phyloP scores from a whole-genome alignment of 768 basidiomycete species.

The Lactifluus echinatus region DNA sequence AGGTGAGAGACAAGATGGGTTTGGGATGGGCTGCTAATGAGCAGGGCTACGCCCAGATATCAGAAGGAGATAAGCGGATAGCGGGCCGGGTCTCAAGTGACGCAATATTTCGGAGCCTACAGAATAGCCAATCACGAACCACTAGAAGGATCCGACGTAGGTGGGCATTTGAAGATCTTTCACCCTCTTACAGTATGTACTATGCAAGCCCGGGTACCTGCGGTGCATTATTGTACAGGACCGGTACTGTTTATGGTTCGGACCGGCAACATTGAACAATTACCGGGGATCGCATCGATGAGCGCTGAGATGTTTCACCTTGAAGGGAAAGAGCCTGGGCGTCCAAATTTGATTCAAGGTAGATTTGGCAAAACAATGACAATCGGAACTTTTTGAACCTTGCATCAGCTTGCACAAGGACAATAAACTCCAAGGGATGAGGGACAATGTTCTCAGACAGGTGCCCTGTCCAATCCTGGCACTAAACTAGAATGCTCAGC shows the following conservation, averaged over 20 bases:
- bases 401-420: background rate
- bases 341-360: background rate
- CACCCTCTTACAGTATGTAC: background rate
- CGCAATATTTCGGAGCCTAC: slow-evolving; percentile 11
- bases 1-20: background rate
- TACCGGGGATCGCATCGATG: slow-evolving; percentile 2
- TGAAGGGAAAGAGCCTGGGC: background rate
- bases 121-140: background rate
- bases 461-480: background rate
- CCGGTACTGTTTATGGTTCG: background rate
- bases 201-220: background rate
- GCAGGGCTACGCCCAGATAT: background rate
- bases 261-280: background rate
- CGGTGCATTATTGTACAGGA: background rate
- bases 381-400: background rate
- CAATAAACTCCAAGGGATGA: slow-evolving; percentile 5
- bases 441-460: slow-evolving; percentile 2
- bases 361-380: background rate
- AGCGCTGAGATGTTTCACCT: background rate
- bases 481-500: slow-evolving; percentile 4
- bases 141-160: slow-evolving; percentile 2
- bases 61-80: background rate
- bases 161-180: slow-evolving; percentile 12
- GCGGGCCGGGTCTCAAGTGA: slow-evolving; percentile 5
- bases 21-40: background rate